A percentile compares a stretch with the other conserved stretches of the same genome.
Conservation (phyloP, 495 filamentous ascomycete species). For the Barbatosphaeria neglecta region DNA sequence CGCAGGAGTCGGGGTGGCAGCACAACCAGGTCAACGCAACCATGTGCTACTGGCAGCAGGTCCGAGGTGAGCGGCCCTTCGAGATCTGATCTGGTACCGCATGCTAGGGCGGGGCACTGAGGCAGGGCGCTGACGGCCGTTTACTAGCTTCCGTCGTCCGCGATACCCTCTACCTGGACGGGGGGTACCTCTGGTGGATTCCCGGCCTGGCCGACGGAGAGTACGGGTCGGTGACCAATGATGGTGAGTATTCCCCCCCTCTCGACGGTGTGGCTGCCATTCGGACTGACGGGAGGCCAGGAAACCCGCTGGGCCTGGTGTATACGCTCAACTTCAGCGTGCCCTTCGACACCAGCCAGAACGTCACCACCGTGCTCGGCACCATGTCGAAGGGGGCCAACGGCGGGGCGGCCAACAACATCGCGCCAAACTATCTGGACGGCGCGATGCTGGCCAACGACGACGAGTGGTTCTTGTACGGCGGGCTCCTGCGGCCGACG, state of each 20-base stretch:
- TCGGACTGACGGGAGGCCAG: constrained; percentile 11
- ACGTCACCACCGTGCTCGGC: constrained; percentile 40
- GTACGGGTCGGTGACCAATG: constrained; percentile 2
- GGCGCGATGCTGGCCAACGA: constrained; percentile 59
- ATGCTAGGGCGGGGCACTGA: background rate
- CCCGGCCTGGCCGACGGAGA: constrained; percentile 29
- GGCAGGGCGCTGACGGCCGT: constrained; percentile 8
- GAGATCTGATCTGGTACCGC: background rate
- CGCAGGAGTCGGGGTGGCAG: constrained; percentile 26
- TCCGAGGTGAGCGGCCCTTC: constrained; percentile 33
- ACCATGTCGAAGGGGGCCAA: constrained; percentile 28
- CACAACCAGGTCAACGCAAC: constrained; percentile 36
- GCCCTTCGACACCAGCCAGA: constrained; percentile 42
- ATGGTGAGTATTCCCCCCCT: constrained; percentile 20
- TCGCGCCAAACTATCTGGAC: constrained; percentile 48
- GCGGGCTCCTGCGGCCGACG: constrained; percentile 23
- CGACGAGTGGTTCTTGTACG: constrained; percentile 44
- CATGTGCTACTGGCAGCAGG: constrained; percentile 45
- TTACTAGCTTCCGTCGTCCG: constrained; percentile 46
- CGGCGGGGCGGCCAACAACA: constrained; percentile 36
- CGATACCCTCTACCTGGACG: constrained; percentile 60
- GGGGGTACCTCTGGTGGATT: constrained; percentile 43
- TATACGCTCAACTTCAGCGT: constrained; percentile 47
- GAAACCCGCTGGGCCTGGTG: constrained; percentile 33
- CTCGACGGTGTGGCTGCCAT: background rate